A percentile compares a stretch with the other conserved stretches of the same genome.
Conservation (phyloP, 1,284 basidiomycete genomes). For the Cryptococcus hybrid region DNA sequence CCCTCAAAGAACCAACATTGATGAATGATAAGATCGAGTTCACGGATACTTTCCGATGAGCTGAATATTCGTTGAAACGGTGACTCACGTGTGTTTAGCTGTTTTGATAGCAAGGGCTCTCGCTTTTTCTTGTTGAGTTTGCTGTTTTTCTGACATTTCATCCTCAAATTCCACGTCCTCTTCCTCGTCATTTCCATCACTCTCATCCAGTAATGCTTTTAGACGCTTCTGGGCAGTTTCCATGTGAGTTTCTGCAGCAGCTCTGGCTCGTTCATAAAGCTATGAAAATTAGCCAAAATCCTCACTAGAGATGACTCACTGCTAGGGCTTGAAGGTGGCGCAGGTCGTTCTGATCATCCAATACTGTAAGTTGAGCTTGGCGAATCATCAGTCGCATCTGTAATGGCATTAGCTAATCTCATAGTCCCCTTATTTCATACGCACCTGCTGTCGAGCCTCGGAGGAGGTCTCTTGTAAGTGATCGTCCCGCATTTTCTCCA, state of each 20-base stretch:
- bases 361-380: conserved; percentile 33
- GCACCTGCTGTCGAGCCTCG: conserved; percentile 26
- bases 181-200: conserved; percentile 20
- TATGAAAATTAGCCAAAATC: neutral
- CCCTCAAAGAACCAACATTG: conserved; percentile 42
- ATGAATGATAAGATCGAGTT: conserved; percentile 35
- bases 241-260: conserved; percentile 19
- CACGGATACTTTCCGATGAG: conserved; percentile 23
- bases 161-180: conserved; percentile 12
- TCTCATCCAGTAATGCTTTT: conserved; percentile 9
- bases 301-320: conserved; percentile 9
- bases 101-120: conserved; percentile 6
- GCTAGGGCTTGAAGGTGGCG: conserved; percentile 14
- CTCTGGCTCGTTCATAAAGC: conserved; percentile 32
- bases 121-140: conserved; percentile 33
- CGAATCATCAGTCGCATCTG: conserved; percentile 33
- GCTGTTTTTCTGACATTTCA: conserved; percentile 13
- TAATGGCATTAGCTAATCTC: neutral
- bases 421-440: conserved; percentile 1
- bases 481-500: conserved; percentile 43
- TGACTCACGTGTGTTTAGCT: conserved; percentile 14
- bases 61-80: neutral
- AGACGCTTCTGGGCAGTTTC: conserved; percentile 21
- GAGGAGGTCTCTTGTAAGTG: conserved; percentile 27
- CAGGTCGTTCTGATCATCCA: conserved; percentile 20